phyloP scores from a whole-genome alignment of 2,329 filamentous ascomycete species.

The Periconia digitata region DNA sequence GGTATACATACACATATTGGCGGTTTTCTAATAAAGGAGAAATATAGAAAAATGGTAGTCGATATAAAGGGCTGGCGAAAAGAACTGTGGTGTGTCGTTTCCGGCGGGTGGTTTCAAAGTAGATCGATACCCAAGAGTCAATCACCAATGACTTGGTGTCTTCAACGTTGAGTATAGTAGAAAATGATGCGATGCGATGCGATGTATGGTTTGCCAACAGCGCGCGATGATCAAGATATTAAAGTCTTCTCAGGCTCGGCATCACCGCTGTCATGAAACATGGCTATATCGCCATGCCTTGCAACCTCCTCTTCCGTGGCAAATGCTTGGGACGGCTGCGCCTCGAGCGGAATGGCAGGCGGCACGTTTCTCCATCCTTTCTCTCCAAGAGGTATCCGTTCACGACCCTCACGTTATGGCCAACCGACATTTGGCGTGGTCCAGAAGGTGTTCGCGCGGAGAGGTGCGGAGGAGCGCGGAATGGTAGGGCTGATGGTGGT shows the following conservation, averaged over 20 bases:
- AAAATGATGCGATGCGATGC: conserved; percentile 2
- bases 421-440: background rate
- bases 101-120: background rate
- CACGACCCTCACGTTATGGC: background rate
- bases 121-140: background rate
- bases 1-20: no score
- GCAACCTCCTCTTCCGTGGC: conserved; percentile 13
- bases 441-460: conserved; percentile 17
- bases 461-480: conserved; percentile 16
- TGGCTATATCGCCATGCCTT: conserved; percentile 22
- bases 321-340: conserved; percentile 21
- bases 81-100: background rate
- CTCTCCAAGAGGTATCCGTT: background rate
- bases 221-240: conserved; percentile 16
- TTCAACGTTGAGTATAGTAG: background rate
- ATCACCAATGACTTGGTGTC: background rate
- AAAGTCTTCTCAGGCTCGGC: conserved; percentile 13
- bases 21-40: background rate
- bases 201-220: background rate
- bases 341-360: conserved; percentile 18
- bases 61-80: background rate
- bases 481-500: conserved; percentile 4
- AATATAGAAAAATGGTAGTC: background rate
- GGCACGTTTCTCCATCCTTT: conserved; percentile 14
- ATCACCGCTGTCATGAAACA: conserved; percentile 25